A percentile compares a stretch with the other conserved stretches of the same genome.
phyloP scores from a whole-genome alignment of 305 asterid genomes.

The Salvia sclarea region DNA sequence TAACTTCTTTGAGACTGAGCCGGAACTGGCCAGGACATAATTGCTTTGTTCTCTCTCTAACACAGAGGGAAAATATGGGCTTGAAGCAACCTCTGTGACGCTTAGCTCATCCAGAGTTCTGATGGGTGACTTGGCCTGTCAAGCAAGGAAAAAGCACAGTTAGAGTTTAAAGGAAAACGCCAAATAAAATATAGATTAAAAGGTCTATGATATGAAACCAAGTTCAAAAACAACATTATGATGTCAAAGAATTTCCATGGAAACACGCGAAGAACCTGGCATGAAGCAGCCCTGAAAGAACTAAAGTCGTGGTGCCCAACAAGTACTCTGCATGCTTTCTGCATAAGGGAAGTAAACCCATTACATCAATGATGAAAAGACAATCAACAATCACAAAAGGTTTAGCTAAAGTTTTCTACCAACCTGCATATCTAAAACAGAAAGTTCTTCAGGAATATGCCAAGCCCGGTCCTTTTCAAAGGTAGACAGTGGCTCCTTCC shows the following conservation, averaged over 20 bases:
- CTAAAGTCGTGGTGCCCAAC: slow-evolving; percentile 88
- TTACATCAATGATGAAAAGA: slow-evolving; percentile 15
- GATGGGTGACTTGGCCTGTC: slow-evolving; percentile 92
- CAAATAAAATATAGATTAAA: not conserved
- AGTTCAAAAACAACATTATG: not conserved
- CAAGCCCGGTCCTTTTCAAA: slow-evolving; percentile 85
- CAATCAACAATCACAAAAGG: not conserved
- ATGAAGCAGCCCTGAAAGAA: slow-evolving; percentile 86
- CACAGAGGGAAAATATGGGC: slow-evolving; percentile 67
- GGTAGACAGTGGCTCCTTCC: slow-evolving; percentile 62
- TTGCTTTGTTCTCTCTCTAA: slow-evolving; percentile 52
- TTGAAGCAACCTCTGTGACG: slow-evolving; percentile 67
- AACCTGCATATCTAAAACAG: slow-evolving; percentile 80
- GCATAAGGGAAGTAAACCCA: slow-evolving; percentile 36
- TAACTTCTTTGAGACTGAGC: slow-evolving; percentile 39
- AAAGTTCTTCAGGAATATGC: slow-evolving; percentile 83
- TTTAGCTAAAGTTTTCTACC: slow-evolving; percentile 14
- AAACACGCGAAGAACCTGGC: slow-evolving; percentile 60
- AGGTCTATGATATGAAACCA: not conserved
- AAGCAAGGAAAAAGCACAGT: slow-evolving; percentile 26
- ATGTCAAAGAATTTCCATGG: not conserved
- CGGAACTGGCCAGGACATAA: slow-evolving; percentile 34
- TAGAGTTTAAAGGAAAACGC: not conserved
- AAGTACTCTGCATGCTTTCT: slow-evolving; percentile 87
- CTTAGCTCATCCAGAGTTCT: slow-evolving; percentile 77